Evolutionary conservation across 2,329 filamentous ascomycete species (phyloP).

Genomic region (Talaromyces sp.): DNA sequence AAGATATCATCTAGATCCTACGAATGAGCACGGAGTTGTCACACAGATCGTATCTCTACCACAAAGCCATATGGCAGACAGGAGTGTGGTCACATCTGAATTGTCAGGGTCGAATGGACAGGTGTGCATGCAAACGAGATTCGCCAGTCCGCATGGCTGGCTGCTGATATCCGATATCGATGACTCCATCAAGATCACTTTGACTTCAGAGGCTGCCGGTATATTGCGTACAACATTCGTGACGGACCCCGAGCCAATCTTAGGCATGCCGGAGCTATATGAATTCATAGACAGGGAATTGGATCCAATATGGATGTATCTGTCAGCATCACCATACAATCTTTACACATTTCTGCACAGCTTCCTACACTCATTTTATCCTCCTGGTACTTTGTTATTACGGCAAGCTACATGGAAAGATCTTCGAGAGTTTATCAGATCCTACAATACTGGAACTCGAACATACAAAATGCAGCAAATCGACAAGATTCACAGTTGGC

Average conservation of each 20-base stretch:
- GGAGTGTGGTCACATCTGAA: slow-evolving; percentile 39
- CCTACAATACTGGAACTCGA: slow-evolving; percentile 74
- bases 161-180: slow-evolving; percentile 85
- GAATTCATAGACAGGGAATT: slow-evolving; percentile 56
- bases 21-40: slow-evolving; percentile 68
- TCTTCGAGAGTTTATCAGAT: slow-evolving; percentile 72
- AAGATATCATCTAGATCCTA: slow-evolving; percentile 62
- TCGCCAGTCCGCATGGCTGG: slow-evolving; percentile 77
- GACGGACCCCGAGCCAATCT: slow-evolving; percentile 65
- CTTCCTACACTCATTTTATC: slow-evolving; percentile 70
- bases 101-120: slow-evolving; percentile 17
- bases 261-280: slow-evolving; percentile 85
- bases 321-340: slow-evolving; percentile 91
- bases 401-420: slow-evolving; percentile 86
- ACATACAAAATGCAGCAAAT: slow-evolving; percentile 83
- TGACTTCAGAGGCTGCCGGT: slow-evolving; percentile 73
- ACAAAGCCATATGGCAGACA: slow-evolving; percentile 45
- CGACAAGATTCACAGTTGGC: slow-evolving; percentile 71
- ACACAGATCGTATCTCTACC: slow-evolving; percentile 55
- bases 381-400: slow-evolving; percentile 74
- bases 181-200: slow-evolving; percentile 90
- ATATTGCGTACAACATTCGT: slow-evolving; percentile 83
- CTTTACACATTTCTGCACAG: slow-evolving; percentile 79
- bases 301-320: slow-evolving; percentile 80
- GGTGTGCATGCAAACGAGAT: slow-evolving; percentile 67